Evolutionary conservation across 345 rosid genomes (phyloP).

Genomic region (Salix suchowensis): DNA sequence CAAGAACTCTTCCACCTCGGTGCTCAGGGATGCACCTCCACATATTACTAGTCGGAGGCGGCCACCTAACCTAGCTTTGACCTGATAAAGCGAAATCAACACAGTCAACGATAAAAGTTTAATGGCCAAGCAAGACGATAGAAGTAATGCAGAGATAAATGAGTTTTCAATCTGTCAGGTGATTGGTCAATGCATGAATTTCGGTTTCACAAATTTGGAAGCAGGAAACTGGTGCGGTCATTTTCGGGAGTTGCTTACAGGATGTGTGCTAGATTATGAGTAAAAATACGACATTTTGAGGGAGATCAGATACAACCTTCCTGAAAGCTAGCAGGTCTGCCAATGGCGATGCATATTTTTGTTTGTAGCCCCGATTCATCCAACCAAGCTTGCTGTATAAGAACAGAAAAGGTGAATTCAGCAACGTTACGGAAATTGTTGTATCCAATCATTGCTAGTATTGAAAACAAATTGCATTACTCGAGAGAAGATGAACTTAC

Average conservation of each 20-base stretch:
- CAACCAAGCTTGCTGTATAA: constrained; percentile 74
- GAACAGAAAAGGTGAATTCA: neutral
- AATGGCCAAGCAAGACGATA: too few relatives aligned
- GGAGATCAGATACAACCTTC: constrained; percentile 46
- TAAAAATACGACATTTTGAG: neutral
- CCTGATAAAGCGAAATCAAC: constrained; percentile 34
- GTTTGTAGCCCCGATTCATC: constrained; percentile 85
- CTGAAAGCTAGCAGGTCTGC: constrained; percentile 94
- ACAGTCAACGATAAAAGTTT: too few relatives aligned
- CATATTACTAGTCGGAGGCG: constrained; percentile 70
- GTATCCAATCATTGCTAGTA: neutral
- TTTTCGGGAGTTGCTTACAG: too few relatives aligned
- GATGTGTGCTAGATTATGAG: too few relatives aligned
- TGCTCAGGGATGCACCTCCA: constrained; percentile 88
- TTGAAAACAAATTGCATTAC: neutral
- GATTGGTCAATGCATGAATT: too few relatives aligned
- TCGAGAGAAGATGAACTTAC: constrained; percentile 39
- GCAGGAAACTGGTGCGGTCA: too few relatives aligned
- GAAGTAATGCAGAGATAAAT: too few relatives aligned
- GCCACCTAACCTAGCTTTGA: constrained; percentile 86
- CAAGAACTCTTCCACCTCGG: constrained; percentile 89
- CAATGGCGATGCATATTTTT: constrained; percentile 67
- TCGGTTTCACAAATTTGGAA: too few relatives aligned
- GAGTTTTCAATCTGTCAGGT: too few relatives aligned
- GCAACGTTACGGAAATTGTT: neutral